phyloP scores from a whole-genome alignment of 2,329 filamentous ascomycete genomes.

The Helotiales sp. region DNA sequence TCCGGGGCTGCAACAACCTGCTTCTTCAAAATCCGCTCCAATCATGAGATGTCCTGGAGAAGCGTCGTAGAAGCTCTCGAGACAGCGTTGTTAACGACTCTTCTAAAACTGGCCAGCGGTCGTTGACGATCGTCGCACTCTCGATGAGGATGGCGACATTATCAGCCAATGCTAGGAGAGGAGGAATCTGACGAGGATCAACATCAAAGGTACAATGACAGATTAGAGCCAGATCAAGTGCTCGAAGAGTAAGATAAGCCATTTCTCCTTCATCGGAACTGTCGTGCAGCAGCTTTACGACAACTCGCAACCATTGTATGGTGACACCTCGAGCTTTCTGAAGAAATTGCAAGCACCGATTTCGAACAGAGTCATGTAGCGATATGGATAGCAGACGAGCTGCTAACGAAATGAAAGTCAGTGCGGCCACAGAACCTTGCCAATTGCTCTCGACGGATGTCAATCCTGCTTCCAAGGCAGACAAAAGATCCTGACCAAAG shows the following conservation, averaged over 20 bases:
- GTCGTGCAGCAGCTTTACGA: conserved; percentile 13
- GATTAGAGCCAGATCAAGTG: conserved; percentile 42
- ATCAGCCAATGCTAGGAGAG: conserved; percentile 28
- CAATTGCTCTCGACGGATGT: conserved; percentile 49
- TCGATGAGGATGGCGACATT: conserved; percentile 39
- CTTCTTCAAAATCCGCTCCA: conserved; percentile 23
- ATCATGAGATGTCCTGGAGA: conserved; percentile 13
- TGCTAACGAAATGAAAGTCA: conserved; percentile 41
- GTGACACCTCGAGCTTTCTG: conserved; percentile 35
- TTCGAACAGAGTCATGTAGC: conserved; percentile 18
- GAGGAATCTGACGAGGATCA: conserved; percentile 35
- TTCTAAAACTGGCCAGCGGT: conserved; percentile 39
- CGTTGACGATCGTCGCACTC: conserved; percentile 40
- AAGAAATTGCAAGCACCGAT: conserved; percentile 36
- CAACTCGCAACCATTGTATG: conserved; percentile 40
- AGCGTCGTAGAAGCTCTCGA: conserved; percentile 14
- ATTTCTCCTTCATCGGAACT: conserved; percentile 31
- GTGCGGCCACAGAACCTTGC: conserved; percentile 45
- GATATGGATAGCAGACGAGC: conserved; percentile 46
- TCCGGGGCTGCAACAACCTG: conserved; percentile 19
- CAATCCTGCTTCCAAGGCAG: conserved; percentile 34
- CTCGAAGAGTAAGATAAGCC: conserved; percentile 35
- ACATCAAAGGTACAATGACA: conserved; percentile 47
- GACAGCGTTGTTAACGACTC: conserved; percentile 38
- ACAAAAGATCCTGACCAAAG: conserved; percentile 39